These are phyloP conservation scores for Lasiosphaeria ovina DNA, from an alignment of 495 filamentous ascomycete species.

Conservation along the genomic window DNA sequence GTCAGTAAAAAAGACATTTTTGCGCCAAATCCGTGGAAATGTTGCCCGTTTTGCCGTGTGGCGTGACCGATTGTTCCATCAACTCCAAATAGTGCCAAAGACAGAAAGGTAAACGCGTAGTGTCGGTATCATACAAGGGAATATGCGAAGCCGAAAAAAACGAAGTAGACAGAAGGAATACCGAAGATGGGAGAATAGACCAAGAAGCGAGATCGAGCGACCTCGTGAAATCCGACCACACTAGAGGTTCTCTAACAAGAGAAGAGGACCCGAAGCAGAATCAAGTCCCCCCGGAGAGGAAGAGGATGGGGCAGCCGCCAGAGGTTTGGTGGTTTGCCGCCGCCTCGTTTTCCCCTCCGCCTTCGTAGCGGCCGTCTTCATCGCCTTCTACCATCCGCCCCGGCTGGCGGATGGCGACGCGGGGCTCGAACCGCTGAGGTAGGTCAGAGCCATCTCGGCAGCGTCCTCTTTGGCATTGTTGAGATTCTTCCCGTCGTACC, in stretches of 20 bases:
- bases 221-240: not conserved
- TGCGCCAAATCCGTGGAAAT: slow-evolving; percentile 15
- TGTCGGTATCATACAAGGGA: slow-evolving; percentile 19
- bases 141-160: slow-evolving; percentile 10
- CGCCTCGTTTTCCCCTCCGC: not conserved
- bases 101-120: slow-evolving; percentile 7
- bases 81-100: slow-evolving; percentile 18
- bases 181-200: slow-evolving; percentile 5
- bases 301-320: too few relatives aligned
- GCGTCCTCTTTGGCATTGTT: slow-evolving; percentile 90
- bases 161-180: slow-evolving; percentile 21
- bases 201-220: not conserved
- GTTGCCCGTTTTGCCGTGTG: slow-evolving; percentile 19
- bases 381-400: slow-evolving; percentile 12
- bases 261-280: not conserved
- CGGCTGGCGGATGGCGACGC: slow-evolving; percentile 15
- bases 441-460: slow-evolving; percentile 69
- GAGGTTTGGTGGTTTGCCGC: not conserved
- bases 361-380: not conserved
- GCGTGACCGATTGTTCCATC: slow-evolving; percentile 13
- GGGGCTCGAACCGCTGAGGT: slow-evolving; percentile 27
- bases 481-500: slow-evolving; percentile 85
- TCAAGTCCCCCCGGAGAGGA: too few relatives aligned
- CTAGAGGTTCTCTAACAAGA: not conserved
- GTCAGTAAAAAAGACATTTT: slow-evolving; percentile 16